Base-by-base conservation (phyloP, 164 flowering plant genomes). In the Piper longum region DNA sequence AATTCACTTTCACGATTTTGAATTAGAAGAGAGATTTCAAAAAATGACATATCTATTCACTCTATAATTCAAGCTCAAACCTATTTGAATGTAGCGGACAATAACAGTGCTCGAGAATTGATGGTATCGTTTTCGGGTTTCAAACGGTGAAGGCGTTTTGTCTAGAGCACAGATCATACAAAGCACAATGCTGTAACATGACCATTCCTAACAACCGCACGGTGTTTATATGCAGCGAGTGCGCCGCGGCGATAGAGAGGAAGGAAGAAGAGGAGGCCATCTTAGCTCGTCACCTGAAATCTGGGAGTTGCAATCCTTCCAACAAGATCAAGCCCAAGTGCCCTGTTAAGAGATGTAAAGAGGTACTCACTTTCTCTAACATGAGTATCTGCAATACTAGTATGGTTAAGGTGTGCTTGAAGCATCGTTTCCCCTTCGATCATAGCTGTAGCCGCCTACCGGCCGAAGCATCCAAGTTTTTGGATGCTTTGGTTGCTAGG, bases 291-390 rank as follows among this genome's bases (percentile, higher is more conserved):
- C 99, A 93, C 52, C 75, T 70, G 56, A 78, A 66, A 14, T 93
- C 97, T 4, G 81, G 82, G 11, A 73, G 75, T 13, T 90, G 99
- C 63, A 92, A 93, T 44, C 93, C 96, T 12, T 71, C 54, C 18
- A 82, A 83, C 83, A 85, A 88, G 83, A 81, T 84, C 77, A 90
- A 83, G 57, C 87, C 87, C 0, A 76, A 61, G 4, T 93, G 97
- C 60, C 78, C 87, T 0, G 92, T 83, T 2, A 74, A 59, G 64
- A 64, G 95, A 45, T 93, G 99, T 82, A 84, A 64, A 77, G 79
- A 83, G 76, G 14, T 76, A 0, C 56, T 88, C 57, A 85, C 97
- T n/a, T n/a, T n/a, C 2, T 80, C 96, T 4, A 90, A 90, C 66
- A 73, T 80, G 3, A 71, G 57, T 57, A 69, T 77, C 1, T 90